These are phyloP conservation scores for Dictyostelium capitatum DNA, from an alignment of 78 protist species.

Conservation along the genomic window DNA sequence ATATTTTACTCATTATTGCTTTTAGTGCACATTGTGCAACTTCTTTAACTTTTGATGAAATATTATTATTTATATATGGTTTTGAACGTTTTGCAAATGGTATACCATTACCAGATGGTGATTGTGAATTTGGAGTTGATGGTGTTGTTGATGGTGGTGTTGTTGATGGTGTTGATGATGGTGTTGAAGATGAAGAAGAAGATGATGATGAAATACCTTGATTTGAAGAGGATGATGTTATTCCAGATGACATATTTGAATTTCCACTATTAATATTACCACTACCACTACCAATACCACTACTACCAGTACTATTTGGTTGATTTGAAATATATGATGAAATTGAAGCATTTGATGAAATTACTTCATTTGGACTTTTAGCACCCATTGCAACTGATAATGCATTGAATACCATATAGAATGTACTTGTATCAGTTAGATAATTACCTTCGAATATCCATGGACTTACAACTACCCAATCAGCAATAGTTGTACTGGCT, in stretches of 20 bases:
- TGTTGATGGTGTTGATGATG: background rate
- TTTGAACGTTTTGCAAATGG: conserved; percentile 1
- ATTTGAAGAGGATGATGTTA: background rate
- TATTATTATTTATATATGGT: background rate
- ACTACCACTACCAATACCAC: background rate
- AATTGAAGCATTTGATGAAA: conserved; percentile 39
- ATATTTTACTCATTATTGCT: conserved; percentile 45
- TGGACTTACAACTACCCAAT: conserved; percentile 65
- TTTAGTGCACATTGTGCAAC: conserved; percentile 61
- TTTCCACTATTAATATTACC: background rate
- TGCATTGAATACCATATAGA: conserved; percentile 69
- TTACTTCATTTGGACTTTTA: conserved; percentile 69
- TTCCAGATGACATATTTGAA: too few species aligned
- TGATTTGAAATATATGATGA: background rate
- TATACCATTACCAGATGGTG: background rate
- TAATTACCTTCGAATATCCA: conserved; percentile 75
- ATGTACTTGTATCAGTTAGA: conserved; percentile 47
- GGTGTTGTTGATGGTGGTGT: background rate
- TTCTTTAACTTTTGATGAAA: conserved; percentile 45
- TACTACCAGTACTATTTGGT: conserved; percentile 3
- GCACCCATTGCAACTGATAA: conserved; percentile 72
- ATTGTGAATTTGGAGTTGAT: background rate
- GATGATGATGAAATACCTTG: background rate
- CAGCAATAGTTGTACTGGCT: conserved; percentile 16
- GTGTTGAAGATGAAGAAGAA: background rate